Evolutionary conservation across 2,329 filamentous ascomycete species (phyloP), one percentile per base, ranked within the genome.

Genomic region (Trichoderma simmonsii): DNA sequence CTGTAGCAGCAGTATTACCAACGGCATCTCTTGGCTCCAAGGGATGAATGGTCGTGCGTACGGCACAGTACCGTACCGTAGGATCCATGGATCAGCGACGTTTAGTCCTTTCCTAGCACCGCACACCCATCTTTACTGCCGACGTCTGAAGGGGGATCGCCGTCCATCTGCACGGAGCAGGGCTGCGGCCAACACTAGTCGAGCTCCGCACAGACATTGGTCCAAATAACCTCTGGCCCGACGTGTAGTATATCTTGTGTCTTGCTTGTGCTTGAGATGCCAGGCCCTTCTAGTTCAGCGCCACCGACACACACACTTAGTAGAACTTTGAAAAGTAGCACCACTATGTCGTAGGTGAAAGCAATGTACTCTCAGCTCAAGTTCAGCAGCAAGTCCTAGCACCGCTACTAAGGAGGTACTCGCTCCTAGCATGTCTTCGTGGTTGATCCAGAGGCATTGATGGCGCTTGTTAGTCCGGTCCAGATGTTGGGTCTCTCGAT

Each of bases 161-260:
- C 66, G 15, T 11, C 66, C 56, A 70, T 70, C 66, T 70, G 66
- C 28, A 70, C 48, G 66, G 12, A 70, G 43, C 57, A 62, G 57
- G 66, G 66, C 57, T 62, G 57, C 28, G 57, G 48, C 56, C 56
- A 69, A 34, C 66, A 30, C 57, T 28, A 36, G 26, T 60, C 56
- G 64, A 56, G 64, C 64, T 67, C 64, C 64, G 64, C 64, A 59
- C 48, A 67, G 18, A 36, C 34, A 21, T 34, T 65, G 48, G 62
- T 59, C 57, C 64, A 67, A 59, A 59, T 43, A 67, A 59, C 64
- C 64, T 67, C 51, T 24, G 57, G 34, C 5, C 62, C n/a, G 26
- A 54, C 48, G 48, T 24, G 48, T 24, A 54, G 48, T 24, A 54
- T 54, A 54, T 54, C 62, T 14, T 64, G 61, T 48, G 26, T 54